Evolutionary conservation across 192 early-diverging fungal species (phyloP).

Genomic region (Funneliformis mosseae): DNA sequence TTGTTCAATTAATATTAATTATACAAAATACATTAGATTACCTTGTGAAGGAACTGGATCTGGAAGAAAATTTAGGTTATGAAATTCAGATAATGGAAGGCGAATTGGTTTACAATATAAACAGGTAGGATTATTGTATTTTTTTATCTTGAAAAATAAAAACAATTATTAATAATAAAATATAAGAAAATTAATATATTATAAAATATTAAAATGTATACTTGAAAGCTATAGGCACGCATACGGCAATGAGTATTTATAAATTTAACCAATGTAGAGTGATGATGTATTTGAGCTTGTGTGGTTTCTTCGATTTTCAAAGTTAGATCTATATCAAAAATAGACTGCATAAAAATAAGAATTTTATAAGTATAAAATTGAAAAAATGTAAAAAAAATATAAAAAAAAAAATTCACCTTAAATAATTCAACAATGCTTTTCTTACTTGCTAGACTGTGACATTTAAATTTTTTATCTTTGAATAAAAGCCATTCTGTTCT

Average conservation of each 20-base stretch:
- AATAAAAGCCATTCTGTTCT: background rate
- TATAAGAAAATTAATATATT: background rate
- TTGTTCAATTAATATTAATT: background rate
- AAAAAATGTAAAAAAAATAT: background rate
- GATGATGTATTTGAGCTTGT: background rate
- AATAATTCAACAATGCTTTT: background rate
- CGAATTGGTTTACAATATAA: background rate
- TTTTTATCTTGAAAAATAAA: background rate
- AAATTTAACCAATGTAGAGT: background rate
- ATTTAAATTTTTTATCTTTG: background rate
- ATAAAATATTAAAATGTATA: background rate
- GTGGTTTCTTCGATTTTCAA: background rate
- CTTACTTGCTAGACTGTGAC: background rate
- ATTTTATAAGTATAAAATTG: background rate
- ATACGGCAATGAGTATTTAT: background rate
- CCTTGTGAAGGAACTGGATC: background rate
- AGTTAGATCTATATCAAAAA: background rate
- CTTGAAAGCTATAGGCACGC: background rate
- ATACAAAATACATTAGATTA: background rate
- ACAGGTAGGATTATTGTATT: background rate
- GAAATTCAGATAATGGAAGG: background rate
- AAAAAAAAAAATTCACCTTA: background rate
- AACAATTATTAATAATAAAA: background rate
- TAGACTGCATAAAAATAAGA: background rate
- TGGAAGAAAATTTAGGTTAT: background rate